These are phyloP conservation scores for Cyberlindnera euphorbiiphila DNA, from an alignment of 805 yeast species.

Conservation along the genomic window DNA sequence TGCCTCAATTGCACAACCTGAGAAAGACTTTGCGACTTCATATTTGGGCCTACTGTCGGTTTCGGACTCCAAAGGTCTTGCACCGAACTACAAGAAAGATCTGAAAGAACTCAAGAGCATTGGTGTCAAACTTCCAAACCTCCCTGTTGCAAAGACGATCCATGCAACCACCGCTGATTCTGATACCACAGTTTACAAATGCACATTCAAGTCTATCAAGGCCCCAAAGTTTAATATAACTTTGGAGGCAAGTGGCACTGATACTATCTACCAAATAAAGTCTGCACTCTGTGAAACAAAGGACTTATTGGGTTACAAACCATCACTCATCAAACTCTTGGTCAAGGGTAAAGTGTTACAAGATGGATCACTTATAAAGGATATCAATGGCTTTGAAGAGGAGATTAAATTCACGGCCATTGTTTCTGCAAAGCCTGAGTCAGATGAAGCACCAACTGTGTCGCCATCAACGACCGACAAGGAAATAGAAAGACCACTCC, in stretches of 20 bases:
- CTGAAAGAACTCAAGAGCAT: slow-evolving; percentile 10
- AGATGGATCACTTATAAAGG: slow-evolving; percentile 41
- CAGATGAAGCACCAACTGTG: background rate
- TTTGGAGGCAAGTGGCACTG: slow-evolving; percentile 24
- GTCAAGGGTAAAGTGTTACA: slow-evolving; percentile 60
- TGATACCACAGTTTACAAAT: slow-evolving; percentile 8
- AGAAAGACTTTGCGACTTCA: slow-evolving; percentile 20
- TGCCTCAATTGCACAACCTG: slow-evolving; percentile 13
- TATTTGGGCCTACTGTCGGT: slow-evolving; percentile 21
- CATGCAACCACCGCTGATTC: background rate
- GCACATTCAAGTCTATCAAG: slow-evolving; percentile 60
- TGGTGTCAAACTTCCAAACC: slow-evolving; percentile 37
- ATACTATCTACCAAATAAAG: slow-evolving; percentile 34
- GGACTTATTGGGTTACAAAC: slow-evolving; percentile 33
- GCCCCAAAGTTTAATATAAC: slow-evolving; percentile 60
- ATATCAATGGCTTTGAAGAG: slow-evolving; percentile 26
- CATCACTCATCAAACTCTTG: slow-evolving; percentile 44
- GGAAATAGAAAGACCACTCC: slow-evolving; percentile 24
- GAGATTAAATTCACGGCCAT: slow-evolving; percentile 41
- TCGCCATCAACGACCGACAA: background rate
- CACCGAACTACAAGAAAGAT: slow-evolving; percentile 15
- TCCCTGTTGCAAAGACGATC: slow-evolving; percentile 26
- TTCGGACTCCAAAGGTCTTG: slow-evolving; percentile 8
- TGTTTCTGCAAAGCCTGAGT: slow-evolving; percentile 18
- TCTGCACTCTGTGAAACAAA: slow-evolving; percentile 24